Base-by-base conservation (phyloP, 1,284 basidiomycete genomes). In the Gomphus sp. region DNA sequence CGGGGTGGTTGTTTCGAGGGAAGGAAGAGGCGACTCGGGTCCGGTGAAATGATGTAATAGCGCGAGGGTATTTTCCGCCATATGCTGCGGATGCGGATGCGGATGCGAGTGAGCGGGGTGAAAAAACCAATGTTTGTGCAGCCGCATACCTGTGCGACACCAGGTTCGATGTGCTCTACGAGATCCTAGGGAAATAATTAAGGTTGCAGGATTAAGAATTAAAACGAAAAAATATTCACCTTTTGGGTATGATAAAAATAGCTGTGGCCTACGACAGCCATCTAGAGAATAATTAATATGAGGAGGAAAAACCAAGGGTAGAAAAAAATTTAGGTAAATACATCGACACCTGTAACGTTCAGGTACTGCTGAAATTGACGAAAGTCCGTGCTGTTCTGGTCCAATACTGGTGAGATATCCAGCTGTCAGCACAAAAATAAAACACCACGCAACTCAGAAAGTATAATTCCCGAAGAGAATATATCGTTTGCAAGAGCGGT, bases 291-390 rank as follows among this genome's bases (percentile, higher is more conserved):
- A 25, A 18, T n/a, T 33, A 18, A 53, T 18, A 41, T 14, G 36
- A 16, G 18, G 16, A 16, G 2, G 41, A 39, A 37, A 41, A 44
- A 64, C 22, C 50, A 52, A 59, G 11, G 60, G n/a, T 9, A 11
- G 2, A 39, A 14, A 28, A 31, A 65, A 28, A 33, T 16, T 22
- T 28, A 55, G 51, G 55, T 39, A 69, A 84, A 68, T 66, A 89
- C 89, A 69, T 94, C 93, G 36, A 94, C 72, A 22, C 93, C 93
- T 0, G 90, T 87, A 16, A 93, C 83, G 64, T 89, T 88, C 39
- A 97, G 77, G 69, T 99, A 99, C 63, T 90, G 76, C 66, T 94
- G 90, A 64, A 98, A 99, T 67, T 98, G 95, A 37, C 92, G 83
- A 66, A 95, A 96, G 69, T 96, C 93, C 48, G 93, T 97, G 67